phyloP scores from a whole-genome alignment of 164 flowering plant species.

The Warburgia ugandensis region DNA sequence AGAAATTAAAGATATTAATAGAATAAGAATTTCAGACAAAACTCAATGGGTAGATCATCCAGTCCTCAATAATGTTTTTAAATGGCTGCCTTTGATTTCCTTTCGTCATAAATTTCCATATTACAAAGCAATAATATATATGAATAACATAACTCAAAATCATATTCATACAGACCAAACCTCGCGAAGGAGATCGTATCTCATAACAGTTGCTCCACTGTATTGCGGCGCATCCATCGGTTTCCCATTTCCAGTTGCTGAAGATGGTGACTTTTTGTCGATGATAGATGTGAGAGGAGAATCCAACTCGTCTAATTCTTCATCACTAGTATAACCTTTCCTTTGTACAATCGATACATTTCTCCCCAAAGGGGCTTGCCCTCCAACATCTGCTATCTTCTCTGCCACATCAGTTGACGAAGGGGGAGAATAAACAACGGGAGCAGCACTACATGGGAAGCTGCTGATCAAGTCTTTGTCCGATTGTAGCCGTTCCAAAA shows the following conservation, averaged over 20 bases:
- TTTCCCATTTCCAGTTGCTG: conserved; percentile 21
- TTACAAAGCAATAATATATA: no score
- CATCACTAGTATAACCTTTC: conserved; percentile 92
- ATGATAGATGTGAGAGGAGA: conserved; percentile 55
- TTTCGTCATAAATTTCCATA: no score
- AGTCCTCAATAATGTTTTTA: no score
- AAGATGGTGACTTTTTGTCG: conserved; percentile 36
- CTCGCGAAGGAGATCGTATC: conserved; percentile 80
- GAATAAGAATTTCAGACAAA: no score
- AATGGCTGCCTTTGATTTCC: no score
- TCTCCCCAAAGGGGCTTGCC: conserved; percentile 39
- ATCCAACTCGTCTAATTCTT: conserved; percentile 83
- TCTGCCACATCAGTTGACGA: conserved; percentile 46
- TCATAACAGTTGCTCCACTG: conserved; percentile 27
- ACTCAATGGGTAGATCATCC: no score
- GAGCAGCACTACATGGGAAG: conserved; percentile 74
- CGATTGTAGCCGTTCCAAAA: conserved; percentile 51
- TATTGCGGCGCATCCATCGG: conserved; percentile 9
- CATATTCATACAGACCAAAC: conserved; percentile 57
- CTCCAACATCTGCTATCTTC: conserved; percentile 65
- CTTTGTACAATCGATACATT: conserved; percentile 67
- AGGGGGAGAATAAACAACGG: conserved; percentile 62
- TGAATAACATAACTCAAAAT: no score
- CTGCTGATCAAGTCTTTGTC: conserved; percentile 38
- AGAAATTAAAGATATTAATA: no score